phyloP scores from a whole-genome alignment of 345 rosid species.

The Murraya paniculata region DNA sequence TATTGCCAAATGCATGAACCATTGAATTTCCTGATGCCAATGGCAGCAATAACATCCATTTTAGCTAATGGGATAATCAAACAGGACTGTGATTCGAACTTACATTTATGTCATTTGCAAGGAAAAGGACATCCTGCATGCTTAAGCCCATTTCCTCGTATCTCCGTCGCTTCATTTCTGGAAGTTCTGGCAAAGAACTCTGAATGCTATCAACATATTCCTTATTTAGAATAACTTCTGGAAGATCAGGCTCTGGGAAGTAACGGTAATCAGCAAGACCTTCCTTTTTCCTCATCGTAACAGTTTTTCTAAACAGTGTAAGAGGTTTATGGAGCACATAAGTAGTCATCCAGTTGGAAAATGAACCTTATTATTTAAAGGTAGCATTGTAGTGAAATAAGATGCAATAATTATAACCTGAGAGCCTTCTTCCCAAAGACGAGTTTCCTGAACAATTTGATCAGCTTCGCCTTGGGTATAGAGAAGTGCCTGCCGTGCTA shows the following conservation, averaged over 20 bases:
- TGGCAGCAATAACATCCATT: background rate
- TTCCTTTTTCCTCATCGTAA: conserved; percentile 95
- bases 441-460: conserved; percentile 85
- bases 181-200: conserved; percentile 79
- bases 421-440: conserved; percentile 95
- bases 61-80: background rate
- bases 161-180: conserved; percentile 82
- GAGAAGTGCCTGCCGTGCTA: conserved; percentile 70
- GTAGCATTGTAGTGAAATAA: conserved; percentile 4
- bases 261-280: conserved; percentile 93
- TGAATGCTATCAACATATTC: conserved; percentile 59
- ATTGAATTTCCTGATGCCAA: background rate
- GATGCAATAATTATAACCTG: conserved; percentile 46
- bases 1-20: background rate
- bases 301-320: conserved; percentile 64
- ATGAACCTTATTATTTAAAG: background rate
- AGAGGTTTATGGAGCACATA: conserved; percentile 9
- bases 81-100: conserved; percentile 25
- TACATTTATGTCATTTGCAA: conserved; percentile 77
- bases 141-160: conserved; percentile 83
- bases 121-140: conserved; percentile 94
- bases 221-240: conserved; percentile 69
- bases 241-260: conserved; percentile 97
- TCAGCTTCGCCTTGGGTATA: conserved; percentile 63
- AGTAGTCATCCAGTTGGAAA: conserved; percentile 12